phyloP scores from a whole-genome alignment of 768 basidiomycete species.

The Psilocybe tampanensis region DNA sequence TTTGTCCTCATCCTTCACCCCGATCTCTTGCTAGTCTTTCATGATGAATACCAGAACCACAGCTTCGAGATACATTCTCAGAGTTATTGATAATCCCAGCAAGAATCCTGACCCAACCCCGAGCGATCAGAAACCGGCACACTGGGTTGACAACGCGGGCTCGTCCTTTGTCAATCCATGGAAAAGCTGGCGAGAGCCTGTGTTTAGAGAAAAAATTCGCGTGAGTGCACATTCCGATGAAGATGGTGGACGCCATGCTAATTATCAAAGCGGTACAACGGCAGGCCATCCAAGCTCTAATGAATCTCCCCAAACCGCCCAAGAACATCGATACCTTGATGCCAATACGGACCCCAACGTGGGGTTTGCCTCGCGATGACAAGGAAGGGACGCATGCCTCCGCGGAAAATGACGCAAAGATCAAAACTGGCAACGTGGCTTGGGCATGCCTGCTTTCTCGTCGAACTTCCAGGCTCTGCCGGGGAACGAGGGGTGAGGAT shows the following conservation, averaged over 20 bases:
- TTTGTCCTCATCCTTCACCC: too few relatives aligned
- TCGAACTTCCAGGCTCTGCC: constrained; percentile 53
- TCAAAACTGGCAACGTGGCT: constrained; percentile 59
- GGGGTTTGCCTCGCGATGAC: constrained; percentile 24
- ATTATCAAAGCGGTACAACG: too few relatives aligned
- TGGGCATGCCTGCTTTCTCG: constrained; percentile 56
- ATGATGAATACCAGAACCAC: not conserved
- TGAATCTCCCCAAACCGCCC: constrained; percentile 16
- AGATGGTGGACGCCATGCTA: too few relatives aligned
- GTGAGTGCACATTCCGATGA: constrained; percentile 10
- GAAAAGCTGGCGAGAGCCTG: constrained; percentile 27
- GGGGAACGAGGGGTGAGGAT: constrained; percentile 37
- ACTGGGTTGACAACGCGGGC: constrained; percentile 26
- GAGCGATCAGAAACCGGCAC: constrained; percentile 20
- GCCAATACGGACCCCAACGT: constrained; percentile 39
- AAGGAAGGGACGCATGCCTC: not conserved
- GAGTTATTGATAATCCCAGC: constrained; percentile 6
- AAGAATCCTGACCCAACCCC: constrained; percentile 15
- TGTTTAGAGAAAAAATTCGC: constrained; percentile 13
- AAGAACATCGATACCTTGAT: constrained; percentile 21
- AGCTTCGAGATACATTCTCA: not conserved
- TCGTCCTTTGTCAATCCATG: constrained; percentile 30
- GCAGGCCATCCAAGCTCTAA: constrained; percentile 7
- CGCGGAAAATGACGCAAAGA: constrained; percentile 27
- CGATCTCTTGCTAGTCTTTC: too few relatives aligned